Evolutionary conservation across 2,329 filamentous ascomycete species (phyloP).

Genomic region (Polychaeton citri): DNA sequence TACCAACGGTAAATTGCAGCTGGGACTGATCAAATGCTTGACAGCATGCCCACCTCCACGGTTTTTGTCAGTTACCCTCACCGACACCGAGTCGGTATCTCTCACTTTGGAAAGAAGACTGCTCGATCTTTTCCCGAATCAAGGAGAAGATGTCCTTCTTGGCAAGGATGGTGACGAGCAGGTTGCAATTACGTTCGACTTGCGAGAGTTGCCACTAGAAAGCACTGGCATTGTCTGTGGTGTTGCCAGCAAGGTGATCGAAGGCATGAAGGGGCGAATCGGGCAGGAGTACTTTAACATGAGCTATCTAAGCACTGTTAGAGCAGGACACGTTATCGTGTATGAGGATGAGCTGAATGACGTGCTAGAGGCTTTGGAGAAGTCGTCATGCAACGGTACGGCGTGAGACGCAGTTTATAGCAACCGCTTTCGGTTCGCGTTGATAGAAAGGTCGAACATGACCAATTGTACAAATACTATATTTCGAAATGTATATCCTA

Average conservation of each 20-base stretch:
- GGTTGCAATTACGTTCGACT: constrained; percentile 78
- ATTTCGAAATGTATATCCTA: too few species aligned
- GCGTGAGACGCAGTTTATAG: too few species aligned
- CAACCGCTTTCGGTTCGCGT: too few species aligned
- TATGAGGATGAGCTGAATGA: constrained; percentile 58
- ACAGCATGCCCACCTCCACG: constrained; percentile 40
- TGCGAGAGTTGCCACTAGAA: constrained; percentile 67
- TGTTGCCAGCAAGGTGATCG: constrained; percentile 69
- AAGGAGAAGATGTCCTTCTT: constrained; percentile 50
- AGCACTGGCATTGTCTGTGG: constrained; percentile 92
- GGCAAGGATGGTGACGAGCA: constrained; percentile 57
- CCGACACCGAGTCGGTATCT: constrained; percentile 60
- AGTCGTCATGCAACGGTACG: constrained; percentile 5
- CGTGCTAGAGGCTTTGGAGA: constrained; percentile 56
- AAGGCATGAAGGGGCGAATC: constrained; percentile 43
- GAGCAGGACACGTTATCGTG: constrained; percentile 80
- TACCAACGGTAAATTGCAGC: constrained; percentile 30
- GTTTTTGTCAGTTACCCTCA: constrained; percentile 63
- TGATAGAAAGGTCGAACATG: too few species aligned
- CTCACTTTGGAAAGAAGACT: constrained; percentile 58
- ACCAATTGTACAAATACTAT: too few species aligned
- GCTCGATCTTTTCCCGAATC: constrained; percentile 38
- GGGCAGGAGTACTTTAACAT: constrained; percentile 46
- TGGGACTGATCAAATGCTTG: constrained; percentile 36
- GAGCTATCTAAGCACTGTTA: constrained; percentile 79